A percentile compares a stretch with the other conserved stretches of the same genome.
Evolutionary conservation across 2,329 filamentous ascomycete genomes (phyloP).

Genomic region (Paecilomyces sp.): DNA sequence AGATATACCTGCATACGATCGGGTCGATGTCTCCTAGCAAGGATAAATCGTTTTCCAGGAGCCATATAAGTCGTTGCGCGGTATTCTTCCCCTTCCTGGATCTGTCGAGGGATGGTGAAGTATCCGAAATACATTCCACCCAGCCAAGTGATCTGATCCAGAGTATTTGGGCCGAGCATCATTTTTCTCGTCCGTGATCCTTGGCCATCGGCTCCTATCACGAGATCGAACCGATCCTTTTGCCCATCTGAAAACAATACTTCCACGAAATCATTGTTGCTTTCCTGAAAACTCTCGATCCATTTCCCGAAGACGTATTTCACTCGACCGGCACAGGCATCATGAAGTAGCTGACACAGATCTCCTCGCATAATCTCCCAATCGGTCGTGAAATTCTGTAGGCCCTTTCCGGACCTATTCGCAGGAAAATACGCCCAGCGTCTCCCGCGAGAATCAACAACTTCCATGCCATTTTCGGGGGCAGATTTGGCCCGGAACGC

Average conservation of each 20-base stretch:
- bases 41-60: constrained; percentile 28
- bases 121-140: constrained; percentile 25
- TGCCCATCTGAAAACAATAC: constrained; percentile 19
- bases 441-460: constrained; percentile 38
- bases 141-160: constrained; percentile 14
- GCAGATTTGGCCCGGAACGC: constrained; percentile 32
- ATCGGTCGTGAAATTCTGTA: constrained; percentile 39
- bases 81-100: constrained; percentile 23
- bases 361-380: constrained; percentile 52
- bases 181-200: constrained; percentile 14
- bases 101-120: constrained; percentile 24
- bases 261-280: constrained; percentile 2
- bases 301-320: constrained; percentile 27
- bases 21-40: constrained; percentile 35
- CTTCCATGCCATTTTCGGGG: constrained; percentile 41
- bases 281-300: constrained; percentile 17
- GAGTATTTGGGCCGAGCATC: constrained; percentile 11
- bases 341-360: constrained; percentile 39
- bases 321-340: constrained; percentile 13
- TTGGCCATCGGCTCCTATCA: constrained; percentile 24
- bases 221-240: constrained; percentile 16
- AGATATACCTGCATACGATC: constrained; percentile 35
- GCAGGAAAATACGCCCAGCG: constrained; percentile 35
- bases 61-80: constrained; percentile 32
- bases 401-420: constrained; percentile 28